Evolutionary conservation across 2,329 filamentous ascomycete genomes (phyloP), one percentile per base, ranked within the genome.

Genomic region (Capronia epimyces): DNA sequence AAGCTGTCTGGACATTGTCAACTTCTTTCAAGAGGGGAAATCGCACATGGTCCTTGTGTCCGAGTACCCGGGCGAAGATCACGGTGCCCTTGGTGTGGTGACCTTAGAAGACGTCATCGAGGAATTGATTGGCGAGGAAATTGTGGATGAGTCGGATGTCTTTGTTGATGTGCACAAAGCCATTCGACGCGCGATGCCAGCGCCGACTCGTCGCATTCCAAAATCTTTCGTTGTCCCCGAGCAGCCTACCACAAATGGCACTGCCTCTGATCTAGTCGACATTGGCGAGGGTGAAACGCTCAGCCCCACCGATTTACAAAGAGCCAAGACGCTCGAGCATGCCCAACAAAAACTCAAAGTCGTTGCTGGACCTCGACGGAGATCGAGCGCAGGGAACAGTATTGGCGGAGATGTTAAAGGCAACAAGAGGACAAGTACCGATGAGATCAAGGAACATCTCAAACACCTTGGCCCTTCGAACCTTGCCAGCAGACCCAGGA

Each of bases 1-100:
- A 0, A 96, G 90, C 72, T 98, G 93, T 67, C 72, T 98, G 49
- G 93, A 98, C 67, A 97, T 98, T 63, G 89, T 98, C 71, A 98
- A 98, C 72, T 98, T 96, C 70, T 98, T 98, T 74, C 93, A 98
- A 69, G 93, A 98, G 74, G 93, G 93, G 63, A 98, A 98, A 68
- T 95, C 90, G 1, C 93, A 98, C 69, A 95, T 98, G 90, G 91
- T 97, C 0, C 75, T 98, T 22, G 93, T 97, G 7, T 96, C 91
- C 0, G 87, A 95, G 63, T 80, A 74, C 58, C 93, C 93, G 1
- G 90, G 91, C n/a, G 88, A 94, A 59, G 84, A 95, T 63, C 83
- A 87, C 63, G 93, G 93, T 40, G 89, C 90, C 4, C 75, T 95
- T 10, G 93, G 93, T 49, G 93, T 98, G 2, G 89, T 98, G 13